phyloP scores from a whole-genome alignment of 2,329 filamentous ascomycete genomes.

The Hirsutella minnesotensis region DNA sequence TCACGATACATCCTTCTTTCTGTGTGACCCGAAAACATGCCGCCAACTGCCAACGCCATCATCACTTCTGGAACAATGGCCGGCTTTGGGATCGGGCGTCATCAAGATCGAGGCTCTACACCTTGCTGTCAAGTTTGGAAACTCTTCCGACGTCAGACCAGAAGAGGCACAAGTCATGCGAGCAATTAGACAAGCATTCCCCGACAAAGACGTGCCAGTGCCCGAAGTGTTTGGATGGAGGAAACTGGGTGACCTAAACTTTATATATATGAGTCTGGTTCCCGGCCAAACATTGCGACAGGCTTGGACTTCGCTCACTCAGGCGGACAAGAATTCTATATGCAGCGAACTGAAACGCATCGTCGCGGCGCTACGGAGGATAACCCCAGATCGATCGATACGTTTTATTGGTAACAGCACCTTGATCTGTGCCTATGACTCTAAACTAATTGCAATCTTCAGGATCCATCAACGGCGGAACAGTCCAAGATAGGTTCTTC shows the following conservation, averaged over 20 bases:
- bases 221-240: constrained; percentile 22
- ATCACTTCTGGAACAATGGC: constrained; percentile 1
- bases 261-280: constrained; percentile 12
- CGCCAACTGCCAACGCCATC: constrained; percentile 5
- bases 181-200: constrained; percentile 5
- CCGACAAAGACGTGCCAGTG: constrained; percentile 6
- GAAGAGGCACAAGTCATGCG: constrained; percentile 7
- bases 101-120: constrained; percentile 1
- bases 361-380: not conserved
- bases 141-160: not conserved
- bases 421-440: not conserved
- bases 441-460: not conserved
- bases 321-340: constrained; percentile 9
- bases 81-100: not conserved
- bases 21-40: not conserved
- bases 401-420: constrained; percentile 5
- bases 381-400: constrained; percentile 3
- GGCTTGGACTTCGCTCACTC: constrained; percentile 8
- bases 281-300: constrained; percentile 8
- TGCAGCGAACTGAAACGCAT: constrained; percentile 3
- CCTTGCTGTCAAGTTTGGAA: constrained; percentile 6
- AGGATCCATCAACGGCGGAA: constrained; percentile 11
- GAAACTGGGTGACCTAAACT: constrained; percentile 3
- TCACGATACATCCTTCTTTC: constrained; percentile 6
- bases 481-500: constrained; percentile 12